Evolutionary conservation across 768 basidiomycete species (phyloP).

Genomic region (Phaffia australis): DNA sequence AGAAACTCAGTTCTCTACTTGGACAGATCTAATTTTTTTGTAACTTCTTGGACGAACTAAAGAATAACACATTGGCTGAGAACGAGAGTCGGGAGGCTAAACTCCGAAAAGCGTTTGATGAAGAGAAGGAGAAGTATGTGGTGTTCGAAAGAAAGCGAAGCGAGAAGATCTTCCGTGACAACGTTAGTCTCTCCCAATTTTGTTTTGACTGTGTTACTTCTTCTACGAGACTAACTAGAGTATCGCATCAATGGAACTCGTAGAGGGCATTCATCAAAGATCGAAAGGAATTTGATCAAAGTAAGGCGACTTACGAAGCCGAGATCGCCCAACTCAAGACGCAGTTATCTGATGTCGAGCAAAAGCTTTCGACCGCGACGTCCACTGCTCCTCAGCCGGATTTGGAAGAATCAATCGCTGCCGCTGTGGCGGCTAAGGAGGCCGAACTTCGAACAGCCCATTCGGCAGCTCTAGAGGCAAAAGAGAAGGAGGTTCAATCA

Average conservation of each 20-base stretch:
- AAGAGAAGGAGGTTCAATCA: conserved; percentile 1
- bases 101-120: conserved; percentile 1
- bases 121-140: conserved; percentile 8
- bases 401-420: background rate
- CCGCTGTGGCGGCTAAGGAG: background rate
- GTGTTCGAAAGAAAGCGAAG: conserved; percentile 1
- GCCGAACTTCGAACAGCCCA: background rate
- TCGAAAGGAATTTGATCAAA: background rate
- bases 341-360: background rate
- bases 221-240: background rate
- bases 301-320: background rate
- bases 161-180: conserved; percentile 11
- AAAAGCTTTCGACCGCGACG: conserved; percentile 10
- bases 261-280: conserved; percentile 5
- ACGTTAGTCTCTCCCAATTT: background rate
- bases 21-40: too few relatives aligned
- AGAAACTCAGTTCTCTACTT: background rate
- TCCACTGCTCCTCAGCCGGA: conserved; percentile 4
- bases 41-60: too few relatives aligned
- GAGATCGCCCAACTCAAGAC: conserved; percentile 2
- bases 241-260: too few relatives aligned
- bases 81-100: too few relatives aligned
- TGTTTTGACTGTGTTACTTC: background rate
- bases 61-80: too few relatives aligned
- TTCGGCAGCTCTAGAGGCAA: conserved; percentile 3